A percentile compares a stretch with the other conserved stretches of the same genome.
These are phyloP conservation scores for Rhodofomes roseus DNA, from an alignment of 1,284 basidiomycete species.

Conservation along the genomic window DNA sequence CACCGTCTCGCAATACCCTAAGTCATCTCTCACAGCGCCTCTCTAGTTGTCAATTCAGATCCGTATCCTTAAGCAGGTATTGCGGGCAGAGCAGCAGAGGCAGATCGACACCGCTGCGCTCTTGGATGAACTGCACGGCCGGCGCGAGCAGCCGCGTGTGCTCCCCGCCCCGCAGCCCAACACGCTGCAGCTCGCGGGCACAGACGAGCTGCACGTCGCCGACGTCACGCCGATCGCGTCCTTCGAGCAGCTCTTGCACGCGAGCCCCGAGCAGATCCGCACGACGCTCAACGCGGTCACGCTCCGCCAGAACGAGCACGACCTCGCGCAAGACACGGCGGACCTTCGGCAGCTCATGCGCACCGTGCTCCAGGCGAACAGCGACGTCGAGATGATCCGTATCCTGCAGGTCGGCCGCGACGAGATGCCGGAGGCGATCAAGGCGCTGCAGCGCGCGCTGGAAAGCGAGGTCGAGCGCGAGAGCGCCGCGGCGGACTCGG, in stretches of 20 bases:
- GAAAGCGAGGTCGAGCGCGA: conserved; percentile 46
- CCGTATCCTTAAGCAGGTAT: conserved; percentile 54
- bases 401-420: conserved; percentile 60
- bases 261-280: conserved; percentile 11
- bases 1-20: background rate
- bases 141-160: conserved; percentile 4
- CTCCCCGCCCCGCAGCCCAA: conserved; percentile 10
- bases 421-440: conserved; percentile 77
- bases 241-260: conserved; percentile 4
- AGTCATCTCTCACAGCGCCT: background rate
- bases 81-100: conserved; percentile 33
- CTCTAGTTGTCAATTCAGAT: conserved; percentile 49
- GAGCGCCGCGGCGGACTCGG: conserved; percentile 9
- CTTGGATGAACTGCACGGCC: conserved; percentile 17
- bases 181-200: conserved; percentile 13
- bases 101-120: conserved; percentile 27
- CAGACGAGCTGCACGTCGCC: conserved; percentile 2
- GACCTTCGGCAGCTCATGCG: conserved; percentile 59
- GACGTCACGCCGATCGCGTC: background rate
- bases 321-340: conserved; percentile 49
- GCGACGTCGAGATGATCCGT: conserved; percentile 61
- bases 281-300: conserved; percentile 18
- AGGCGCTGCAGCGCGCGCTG: conserved; percentile 68
- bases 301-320: conserved; percentile 48
- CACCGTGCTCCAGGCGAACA: conserved; percentile 50